Percentiles rank a stretch among this genome's conserved stretches.
These are phyloP conservation scores for Sporothrix euskadiensis DNA, from an alignment of 2,329 filamentous ascomycete species.

Conservation along the genomic window DNA sequence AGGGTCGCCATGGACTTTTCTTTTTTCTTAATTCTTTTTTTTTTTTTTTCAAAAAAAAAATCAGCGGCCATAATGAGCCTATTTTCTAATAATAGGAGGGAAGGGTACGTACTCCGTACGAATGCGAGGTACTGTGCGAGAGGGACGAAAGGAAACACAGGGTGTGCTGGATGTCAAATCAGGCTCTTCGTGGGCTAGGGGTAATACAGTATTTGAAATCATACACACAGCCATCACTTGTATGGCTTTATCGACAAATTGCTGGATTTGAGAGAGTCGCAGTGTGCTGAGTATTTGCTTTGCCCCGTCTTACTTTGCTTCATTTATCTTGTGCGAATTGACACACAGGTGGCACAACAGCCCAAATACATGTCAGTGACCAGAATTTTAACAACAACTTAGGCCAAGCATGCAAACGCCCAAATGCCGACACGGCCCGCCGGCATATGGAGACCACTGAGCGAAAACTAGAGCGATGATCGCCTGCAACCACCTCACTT, in stretches of 20 bases:
- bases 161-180: neutral
- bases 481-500: slow-evolving; percentile 6
- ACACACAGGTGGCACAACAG: neutral
- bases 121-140: neutral
- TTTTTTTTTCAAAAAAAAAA: neutral
- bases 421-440: slow-evolving; percentile 24
- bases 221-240: neutral
- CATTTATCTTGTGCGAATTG: neutral
- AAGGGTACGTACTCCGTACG: neutral
- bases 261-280: neutral
- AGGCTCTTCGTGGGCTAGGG: neutral
- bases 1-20: neutral
- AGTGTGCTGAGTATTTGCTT: neutral
- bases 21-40: too few relatives aligned
- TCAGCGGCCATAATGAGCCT: neutral
- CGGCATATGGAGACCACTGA: neutral
- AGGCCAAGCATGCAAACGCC: neutral
- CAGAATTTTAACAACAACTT: neutral
- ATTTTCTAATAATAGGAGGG: slow-evolving; percentile 1
- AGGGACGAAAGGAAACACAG: neutral
- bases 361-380: neutral
- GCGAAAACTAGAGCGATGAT: neutral
- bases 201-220: neutral
- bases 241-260: neutral
- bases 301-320: neutral